phyloP scores from a whole-genome alignment of 495 filamentous ascomycete genomes.

The Penicillium mononematosum region DNA sequence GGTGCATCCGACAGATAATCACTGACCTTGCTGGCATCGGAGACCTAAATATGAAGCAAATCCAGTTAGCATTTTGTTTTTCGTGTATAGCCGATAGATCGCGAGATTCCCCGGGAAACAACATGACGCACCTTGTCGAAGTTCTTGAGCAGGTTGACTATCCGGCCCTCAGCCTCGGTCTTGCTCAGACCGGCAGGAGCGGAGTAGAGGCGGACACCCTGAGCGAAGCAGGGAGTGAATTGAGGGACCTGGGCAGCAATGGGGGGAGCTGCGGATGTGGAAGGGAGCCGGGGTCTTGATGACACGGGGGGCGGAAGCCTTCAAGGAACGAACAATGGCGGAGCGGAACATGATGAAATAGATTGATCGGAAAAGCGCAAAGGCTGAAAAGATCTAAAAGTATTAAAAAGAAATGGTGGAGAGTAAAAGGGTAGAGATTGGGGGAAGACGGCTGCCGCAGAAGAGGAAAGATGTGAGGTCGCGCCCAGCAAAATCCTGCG shows the following conservation, averaged over 20 bases:
- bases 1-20: constrained; percentile 13
- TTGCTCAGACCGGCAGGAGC: constrained; percentile 72
- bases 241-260: constrained; percentile 45
- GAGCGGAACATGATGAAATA: constrained; percentile 76
- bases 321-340: constrained; percentile 66
- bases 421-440: constrained; percentile 16
- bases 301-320: constrained; percentile 58
- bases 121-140: constrained; percentile 87
- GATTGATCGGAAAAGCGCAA: constrained; percentile 32
- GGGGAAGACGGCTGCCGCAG: constrained; percentile 18
- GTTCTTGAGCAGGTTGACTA: constrained; percentile 85
- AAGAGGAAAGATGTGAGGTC: constrained; percentile 27
- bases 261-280: constrained; percentile 57
- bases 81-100: constrained; percentile 10
- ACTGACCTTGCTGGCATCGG: constrained; percentile 72
- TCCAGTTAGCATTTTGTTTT: constrained; percentile 18
- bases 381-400: constrained; percentile 25
- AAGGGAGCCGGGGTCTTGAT: constrained; percentile 53
- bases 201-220: constrained; percentile 78
- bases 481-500: constrained; percentile 44
- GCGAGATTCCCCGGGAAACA: constrained; percentile 14
- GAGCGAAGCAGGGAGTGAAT: constrained; percentile 51
- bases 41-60: constrained; percentile 52
- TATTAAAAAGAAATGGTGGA: constrained; percentile 23
- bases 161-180: constrained; percentile 86